Percentiles rank a stretch among this genome's conserved stretches.
These are phyloP conservation scores for Carallia brachiata DNA, from an alignment of 345 rosid genomes.

Conservation along the genomic window DNA sequence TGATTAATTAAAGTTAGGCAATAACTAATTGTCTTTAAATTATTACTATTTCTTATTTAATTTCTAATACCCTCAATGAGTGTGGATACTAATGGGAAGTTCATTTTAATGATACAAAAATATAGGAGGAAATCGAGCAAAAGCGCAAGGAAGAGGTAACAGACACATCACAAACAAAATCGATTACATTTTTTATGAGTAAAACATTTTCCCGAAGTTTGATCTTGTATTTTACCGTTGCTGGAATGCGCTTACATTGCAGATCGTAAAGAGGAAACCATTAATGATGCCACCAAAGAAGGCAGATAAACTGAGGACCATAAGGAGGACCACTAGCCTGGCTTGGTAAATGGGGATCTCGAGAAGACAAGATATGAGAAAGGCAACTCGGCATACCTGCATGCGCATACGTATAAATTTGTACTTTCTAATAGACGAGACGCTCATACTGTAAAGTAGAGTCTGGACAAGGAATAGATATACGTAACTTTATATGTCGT, in stretches of 20 bases:
- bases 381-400: background rate
- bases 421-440: too few relatives aligned
- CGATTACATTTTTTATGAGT: background rate
- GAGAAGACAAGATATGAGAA: background rate
- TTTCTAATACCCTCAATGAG: background rate
- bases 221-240: background rate
- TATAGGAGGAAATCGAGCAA: conserved; percentile 55
- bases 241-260: background rate
- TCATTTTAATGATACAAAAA: background rate
- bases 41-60: background rate
- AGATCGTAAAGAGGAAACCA: conserved; percentile 44
- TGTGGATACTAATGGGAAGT: background rate
- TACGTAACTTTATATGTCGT: too few relatives aligned
- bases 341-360: conserved; percentile 41
- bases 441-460: too few relatives aligned
- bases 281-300: conserved; percentile 32
- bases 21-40: background rate
- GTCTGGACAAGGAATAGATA: too few relatives aligned
- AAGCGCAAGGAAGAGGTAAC: conserved; percentile 57
- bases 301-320: conserved; percentile 41
- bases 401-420: too few relatives aligned
- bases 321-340: conserved; percentile 57
- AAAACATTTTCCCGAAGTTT: background rate
- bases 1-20: background rate
- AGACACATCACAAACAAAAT: background rate